Percentiles rank a stretch among this genome's conserved stretches.
phyloP scores from a whole-genome alignment of 305 asterid genomes.

The Solanum hybrid region DNA sequence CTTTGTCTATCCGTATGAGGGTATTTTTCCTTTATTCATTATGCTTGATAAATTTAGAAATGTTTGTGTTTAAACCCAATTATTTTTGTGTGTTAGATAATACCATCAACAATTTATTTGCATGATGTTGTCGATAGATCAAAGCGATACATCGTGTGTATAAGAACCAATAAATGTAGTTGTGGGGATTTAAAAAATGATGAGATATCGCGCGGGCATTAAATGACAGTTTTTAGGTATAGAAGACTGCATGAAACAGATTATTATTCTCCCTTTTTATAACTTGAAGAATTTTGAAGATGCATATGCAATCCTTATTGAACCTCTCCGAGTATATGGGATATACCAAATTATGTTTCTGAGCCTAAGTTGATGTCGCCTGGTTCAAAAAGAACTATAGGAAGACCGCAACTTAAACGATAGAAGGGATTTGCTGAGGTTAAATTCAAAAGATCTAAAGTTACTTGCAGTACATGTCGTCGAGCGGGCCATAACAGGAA shows the following conservation, averaged over 20 bases:
- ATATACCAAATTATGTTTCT: neutral
- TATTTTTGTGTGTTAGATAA: neutral
- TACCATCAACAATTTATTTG: neutral
- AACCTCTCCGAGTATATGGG: neutral
- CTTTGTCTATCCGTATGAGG: neutral
- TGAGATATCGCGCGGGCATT: neutral
- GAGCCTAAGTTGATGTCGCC: neutral
- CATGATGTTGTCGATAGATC: neutral
- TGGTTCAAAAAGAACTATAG: neutral
- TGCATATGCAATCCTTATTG: neutral
- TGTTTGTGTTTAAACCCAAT: neutral
- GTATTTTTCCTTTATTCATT: neutral
- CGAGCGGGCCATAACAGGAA: neutral
- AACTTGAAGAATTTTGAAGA: neutral
- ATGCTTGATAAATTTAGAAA: neutral
- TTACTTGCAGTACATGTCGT: too few species aligned
- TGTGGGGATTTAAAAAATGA: neutral
- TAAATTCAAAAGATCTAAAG: neutral
- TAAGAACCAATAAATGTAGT: too few species aligned
- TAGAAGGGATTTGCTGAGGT: neutral
- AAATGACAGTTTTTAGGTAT: neutral
- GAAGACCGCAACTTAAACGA: neutral
- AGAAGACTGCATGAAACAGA: neutral
- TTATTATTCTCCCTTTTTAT: neutral
- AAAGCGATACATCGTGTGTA: neutral